These are phyloP conservation scores for Geotrichum klebahnii DNA, from an alignment of 1,139 yeast genomes.

Conservation along the genomic window DNA sequence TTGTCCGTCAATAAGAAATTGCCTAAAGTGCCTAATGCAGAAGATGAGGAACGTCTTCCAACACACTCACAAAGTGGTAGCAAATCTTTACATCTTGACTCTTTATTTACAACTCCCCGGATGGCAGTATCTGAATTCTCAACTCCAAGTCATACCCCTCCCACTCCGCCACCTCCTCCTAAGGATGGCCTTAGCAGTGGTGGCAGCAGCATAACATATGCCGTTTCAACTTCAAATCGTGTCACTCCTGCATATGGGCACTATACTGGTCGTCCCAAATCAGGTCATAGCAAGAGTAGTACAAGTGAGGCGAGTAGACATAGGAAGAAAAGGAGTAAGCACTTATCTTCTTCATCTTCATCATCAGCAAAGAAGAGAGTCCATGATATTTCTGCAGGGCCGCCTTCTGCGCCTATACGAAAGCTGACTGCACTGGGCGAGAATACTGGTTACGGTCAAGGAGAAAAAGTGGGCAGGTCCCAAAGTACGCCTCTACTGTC, in stretches of 20 bases:
- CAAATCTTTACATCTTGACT: not conserved
- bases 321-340: not conserved
- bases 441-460: not conserved
- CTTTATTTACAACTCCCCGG: conserved; percentile 1
- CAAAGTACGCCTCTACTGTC: not conserved
- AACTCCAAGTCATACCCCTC: conserved; percentile 14
- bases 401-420: too few relatives aligned
- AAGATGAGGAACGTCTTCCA: not conserved
- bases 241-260: too few relatives aligned
- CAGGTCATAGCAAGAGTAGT: not conserved
- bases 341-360: too few relatives aligned
- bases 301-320: not conserved
- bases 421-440: too few relatives aligned
- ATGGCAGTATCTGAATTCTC: conserved; percentile 1
- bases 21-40: conserved; percentile 12
- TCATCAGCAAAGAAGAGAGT: too few relatives aligned
- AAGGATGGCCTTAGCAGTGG: not conserved
- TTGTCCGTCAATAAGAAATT: conserved; percentile 14
- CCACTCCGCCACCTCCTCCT: conserved; percentile 10
- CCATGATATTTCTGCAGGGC: too few relatives aligned
- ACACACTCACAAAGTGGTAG: not conserved
- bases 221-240: not conserved
- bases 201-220: not conserved
- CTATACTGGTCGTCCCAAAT: not conserved
- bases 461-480: not conserved